Base-by-base conservation (phyloP, 352 stramenopile genomes). In the Globisporangium alternatum region DNA sequence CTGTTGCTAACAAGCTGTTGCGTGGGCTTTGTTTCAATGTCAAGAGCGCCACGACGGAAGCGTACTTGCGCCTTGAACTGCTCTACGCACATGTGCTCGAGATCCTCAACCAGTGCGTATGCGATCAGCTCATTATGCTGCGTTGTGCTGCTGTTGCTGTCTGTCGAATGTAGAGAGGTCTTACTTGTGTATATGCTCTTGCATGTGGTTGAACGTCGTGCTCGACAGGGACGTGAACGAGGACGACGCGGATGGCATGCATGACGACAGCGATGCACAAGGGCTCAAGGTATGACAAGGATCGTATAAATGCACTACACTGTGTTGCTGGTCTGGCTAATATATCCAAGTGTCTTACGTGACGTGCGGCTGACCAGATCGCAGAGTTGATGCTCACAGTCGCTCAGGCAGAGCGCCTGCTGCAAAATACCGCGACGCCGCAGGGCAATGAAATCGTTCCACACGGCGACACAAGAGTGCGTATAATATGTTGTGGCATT, bases 1-100 rank as follows among this genome's bases (percentile, higher is more conserved):
- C 19, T 58, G 21, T 28, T 59, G n/a, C 10, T 33, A 10, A 48
- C 54, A 21, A 8, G 10, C 35, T 13, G 35, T 12, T 28, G 44
- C 43, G 31, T 47, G 13, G 22, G 7, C 12, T 21, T 8, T 52
- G 41, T 6, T 54, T 3, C 25, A 21, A 28, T 9, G 8, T 35
- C n/a, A 44, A 67, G 54, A 62, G 62, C 25, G 53, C 62, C 3
- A 44, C 55, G 47, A 67, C 62, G 2, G 74, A 81, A 13, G 70
- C 68, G 43, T 74, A 71, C 44, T 72, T 76, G 60, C 74, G 74
- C 31, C 33, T 60, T 4, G 70, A 78, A 44, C 39, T 81, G 70
- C 68, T 81, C 35, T 78, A 65, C 56, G 37, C 51, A 22, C 65
- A 75, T 31, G 65, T 71, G 62, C 65, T 71, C 41, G 65, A 70